Conservation (phyloP, 2,329 filamentous ascomycete genomes). For the Monosporascus sp. region DNA sequence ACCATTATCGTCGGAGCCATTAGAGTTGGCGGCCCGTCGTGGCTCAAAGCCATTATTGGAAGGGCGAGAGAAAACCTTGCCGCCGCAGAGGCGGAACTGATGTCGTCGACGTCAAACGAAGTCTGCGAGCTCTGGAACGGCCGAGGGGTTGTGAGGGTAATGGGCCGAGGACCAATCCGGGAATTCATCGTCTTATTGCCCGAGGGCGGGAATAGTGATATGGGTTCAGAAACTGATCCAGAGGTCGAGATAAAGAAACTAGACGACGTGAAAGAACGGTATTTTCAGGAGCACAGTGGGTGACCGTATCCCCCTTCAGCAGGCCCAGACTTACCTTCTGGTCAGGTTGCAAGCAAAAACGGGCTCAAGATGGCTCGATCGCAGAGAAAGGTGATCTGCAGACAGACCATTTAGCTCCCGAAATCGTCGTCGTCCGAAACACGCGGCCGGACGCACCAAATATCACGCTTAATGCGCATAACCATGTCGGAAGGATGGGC, state of each 20-base stretch:
- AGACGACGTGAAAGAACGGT: too few relatives aligned
- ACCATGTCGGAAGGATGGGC: constrained; percentile 3
- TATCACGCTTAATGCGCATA: constrained; percentile 12
- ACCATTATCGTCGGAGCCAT: constrained; percentile 40
- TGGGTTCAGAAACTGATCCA: too few relatives aligned
- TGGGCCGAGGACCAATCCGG: constrained; percentile 7
- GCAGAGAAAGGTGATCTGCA: too few relatives aligned
- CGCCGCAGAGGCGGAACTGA: constrained; percentile 35
- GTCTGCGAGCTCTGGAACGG: constrained; percentile 42
- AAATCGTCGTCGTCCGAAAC: constrained; percentile 2
- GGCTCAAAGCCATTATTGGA: constrained; percentile 39
- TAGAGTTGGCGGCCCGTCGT: constrained; percentile 36
- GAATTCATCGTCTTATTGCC: constrained; percentile 10
- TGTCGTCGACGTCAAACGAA: constrained; percentile 41
- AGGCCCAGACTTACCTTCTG: too few relatives aligned
- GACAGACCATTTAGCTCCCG: too few relatives aligned
- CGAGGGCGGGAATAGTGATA: too few relatives aligned
- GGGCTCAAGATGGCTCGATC: too few relatives aligned
- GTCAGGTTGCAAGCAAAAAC: too few relatives aligned
- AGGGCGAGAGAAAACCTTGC: constrained; percentile 37
- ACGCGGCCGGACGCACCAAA: constrained; percentile 10
- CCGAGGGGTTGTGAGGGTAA: constrained; percentile 25
- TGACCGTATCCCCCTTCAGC: too few relatives aligned
- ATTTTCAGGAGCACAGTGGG: too few relatives aligned
- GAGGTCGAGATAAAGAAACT: too few relatives aligned